Percentiles rank a stretch among this genome's conserved stretches.
Evolutionary conservation across 129 eudicot species (phyloP).

Genomic region (Scalesia atractyloides): DNA sequence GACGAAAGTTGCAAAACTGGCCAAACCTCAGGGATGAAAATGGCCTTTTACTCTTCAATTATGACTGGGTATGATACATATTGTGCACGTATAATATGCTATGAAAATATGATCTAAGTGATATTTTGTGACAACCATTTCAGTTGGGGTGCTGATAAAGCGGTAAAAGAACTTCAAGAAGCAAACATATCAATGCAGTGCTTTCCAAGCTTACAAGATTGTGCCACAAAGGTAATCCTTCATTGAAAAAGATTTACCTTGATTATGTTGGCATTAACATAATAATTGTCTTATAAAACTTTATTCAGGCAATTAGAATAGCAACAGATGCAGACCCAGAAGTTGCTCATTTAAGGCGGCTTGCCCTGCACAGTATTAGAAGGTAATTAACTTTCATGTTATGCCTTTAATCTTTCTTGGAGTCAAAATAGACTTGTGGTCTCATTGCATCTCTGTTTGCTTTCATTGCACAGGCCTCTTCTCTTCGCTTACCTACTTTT

Average conservation of each 20-base stretch:
- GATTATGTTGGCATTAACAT: constrained; percentile 3
- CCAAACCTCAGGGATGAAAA: too few species aligned
- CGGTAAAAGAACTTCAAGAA: constrained; percentile 83
- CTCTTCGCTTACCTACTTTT: constrained; percentile 71
- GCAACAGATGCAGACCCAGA: constrained; percentile 81
- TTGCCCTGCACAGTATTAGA: constrained; percentile 61
- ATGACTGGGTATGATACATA: not conserved
- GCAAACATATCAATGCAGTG: constrained; percentile 77
- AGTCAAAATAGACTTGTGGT: constrained; percentile 1
- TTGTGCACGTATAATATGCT: constrained; percentile 9
- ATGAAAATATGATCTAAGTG: constrained; percentile 11
- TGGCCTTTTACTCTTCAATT: too few species aligned
- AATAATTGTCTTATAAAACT: constrained; percentile 16
- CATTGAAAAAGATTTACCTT: not conserved
- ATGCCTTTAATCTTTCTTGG: constrained; percentile 9
- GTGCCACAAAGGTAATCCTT: constrained; percentile 69
- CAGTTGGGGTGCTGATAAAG: constrained; percentile 93
- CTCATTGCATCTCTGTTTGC: constrained; percentile 19
- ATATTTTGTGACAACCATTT: constrained; percentile 16
- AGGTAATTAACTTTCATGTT: constrained; percentile 49
- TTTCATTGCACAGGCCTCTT: constrained; percentile 53
- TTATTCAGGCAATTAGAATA: constrained; percentile 66
- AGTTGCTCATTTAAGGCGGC: constrained; percentile 60
- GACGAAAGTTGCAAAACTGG: too few species aligned
- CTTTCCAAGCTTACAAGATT: constrained; percentile 74